Percentiles rank a stretch among this genome's conserved stretches.
These are phyloP conservation scores for Zea luxurians DNA, from an alignment of 176 grass and related monocot genomes.

Conservation along the genomic window DNA sequence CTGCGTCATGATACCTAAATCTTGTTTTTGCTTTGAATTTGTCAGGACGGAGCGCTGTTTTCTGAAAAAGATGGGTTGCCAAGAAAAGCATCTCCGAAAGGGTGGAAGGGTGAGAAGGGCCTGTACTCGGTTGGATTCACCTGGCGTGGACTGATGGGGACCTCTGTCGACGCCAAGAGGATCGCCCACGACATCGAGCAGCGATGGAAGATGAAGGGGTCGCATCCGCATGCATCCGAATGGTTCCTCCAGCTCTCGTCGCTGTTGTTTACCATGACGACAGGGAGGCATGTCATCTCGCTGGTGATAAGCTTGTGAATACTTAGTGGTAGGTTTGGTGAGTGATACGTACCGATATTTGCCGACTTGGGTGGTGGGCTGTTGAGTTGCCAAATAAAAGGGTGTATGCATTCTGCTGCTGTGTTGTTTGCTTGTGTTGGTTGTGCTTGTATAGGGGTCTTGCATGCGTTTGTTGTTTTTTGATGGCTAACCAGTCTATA, in stretches of 20 bases:
- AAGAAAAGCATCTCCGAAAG: constrained; percentile 70
- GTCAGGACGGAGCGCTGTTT: constrained; percentile 77
- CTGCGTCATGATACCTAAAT: constrained; percentile 21
- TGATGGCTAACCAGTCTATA: constrained; percentile 52
- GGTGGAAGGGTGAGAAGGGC: constrained; percentile 78
- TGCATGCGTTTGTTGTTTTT: too few relatives aligned
- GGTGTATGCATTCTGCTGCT: constrained; percentile 26
- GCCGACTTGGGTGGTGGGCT: not conserved
- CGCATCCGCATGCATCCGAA: constrained; percentile 22
- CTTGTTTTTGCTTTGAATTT: constrained; percentile 12
- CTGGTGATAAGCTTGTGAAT: constrained; percentile 50
- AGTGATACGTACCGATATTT: constrained; percentile 31
- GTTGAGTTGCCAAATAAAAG: constrained; percentile 31
- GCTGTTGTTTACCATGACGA: not conserved
- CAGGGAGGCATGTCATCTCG: not conserved
- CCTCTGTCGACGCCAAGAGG: constrained; percentile 58
- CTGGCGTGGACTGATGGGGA: constrained; percentile 70
- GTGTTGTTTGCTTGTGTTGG: constrained; percentile 32
- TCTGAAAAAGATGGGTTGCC: constrained; percentile 86
- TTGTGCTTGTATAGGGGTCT: too few relatives aligned
- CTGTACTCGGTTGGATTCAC: constrained; percentile 89
- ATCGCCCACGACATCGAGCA: constrained; percentile 84
- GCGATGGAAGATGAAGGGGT: constrained; percentile 40
- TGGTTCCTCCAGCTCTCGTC: constrained; percentile 12
- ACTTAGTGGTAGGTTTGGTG: constrained; percentile 42